These are phyloP conservation scores for Hypoxylon sp. DNA, from an alignment of 2,329 filamentous ascomycete species.

Conservation along the genomic window DNA sequence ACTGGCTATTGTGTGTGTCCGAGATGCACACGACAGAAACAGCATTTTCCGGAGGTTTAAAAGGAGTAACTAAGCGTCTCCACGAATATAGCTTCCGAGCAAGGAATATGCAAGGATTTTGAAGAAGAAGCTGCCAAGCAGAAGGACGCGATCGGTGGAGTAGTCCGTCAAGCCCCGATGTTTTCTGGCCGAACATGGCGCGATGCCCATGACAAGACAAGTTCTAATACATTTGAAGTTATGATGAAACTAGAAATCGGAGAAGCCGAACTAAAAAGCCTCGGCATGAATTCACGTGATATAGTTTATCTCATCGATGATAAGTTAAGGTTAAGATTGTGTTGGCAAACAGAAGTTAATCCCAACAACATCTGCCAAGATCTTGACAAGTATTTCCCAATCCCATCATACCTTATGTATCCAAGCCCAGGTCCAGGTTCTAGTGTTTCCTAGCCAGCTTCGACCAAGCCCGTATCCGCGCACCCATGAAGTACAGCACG, in stretches of 20 bases:
- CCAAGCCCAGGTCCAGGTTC: background rate
- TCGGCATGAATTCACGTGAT: slow-evolving; percentile 18
- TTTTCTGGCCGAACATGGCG: slow-evolving; percentile 1
- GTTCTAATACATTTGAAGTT: background rate
- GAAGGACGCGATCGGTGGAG: slow-evolving; percentile 37
- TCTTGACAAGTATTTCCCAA: background rate
- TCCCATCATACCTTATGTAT: slow-evolving; percentile 9
- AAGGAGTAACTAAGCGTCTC: background rate
- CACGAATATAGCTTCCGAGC: background rate
- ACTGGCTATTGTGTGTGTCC: slow-evolving; percentile 61
- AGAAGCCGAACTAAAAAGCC: background rate
- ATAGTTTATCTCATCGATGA: background rate
- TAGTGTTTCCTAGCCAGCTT: slow-evolving; percentile 55
- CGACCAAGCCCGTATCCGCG: slow-evolving; percentile 53
- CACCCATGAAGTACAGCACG: slow-evolving; percentile 59
- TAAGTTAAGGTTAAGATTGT: background rate
- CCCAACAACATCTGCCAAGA: slow-evolving; percentile 11
- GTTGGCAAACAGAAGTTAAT: slow-evolving; percentile 15
- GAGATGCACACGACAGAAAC: slow-evolving; percentile 59
- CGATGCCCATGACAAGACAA: background rate
- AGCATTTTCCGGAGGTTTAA: background rate
- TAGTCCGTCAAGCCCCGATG: slow-evolving; percentile 3
- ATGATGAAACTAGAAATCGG: background rate
- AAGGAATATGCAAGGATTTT: slow-evolving; percentile 34
- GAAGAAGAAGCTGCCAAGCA: slow-evolving; percentile 36